Percentiles rank a stretch among this genome's conserved stretches.
phyloP scores from a whole-genome alignment of 2,329 filamentous ascomycete species.

The Amauroascus verrucosus region DNA sequence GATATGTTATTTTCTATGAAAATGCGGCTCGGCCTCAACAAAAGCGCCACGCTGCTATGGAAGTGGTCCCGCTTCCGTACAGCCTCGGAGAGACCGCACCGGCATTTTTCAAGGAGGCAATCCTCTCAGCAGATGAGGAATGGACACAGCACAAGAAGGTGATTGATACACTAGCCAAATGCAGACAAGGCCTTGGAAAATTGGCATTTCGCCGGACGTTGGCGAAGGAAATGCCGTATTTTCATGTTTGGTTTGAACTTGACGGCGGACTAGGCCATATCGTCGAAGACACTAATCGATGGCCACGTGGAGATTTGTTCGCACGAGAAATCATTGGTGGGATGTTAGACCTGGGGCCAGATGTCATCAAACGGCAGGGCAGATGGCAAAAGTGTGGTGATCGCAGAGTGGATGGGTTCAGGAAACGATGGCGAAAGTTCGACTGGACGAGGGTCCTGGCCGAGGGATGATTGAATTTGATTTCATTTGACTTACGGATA shows the following conservation, averaged over 20 bases:
- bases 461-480: constrained; percentile 29
- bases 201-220: constrained; percentile 70
- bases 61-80: constrained; percentile 78
- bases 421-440: constrained; percentile 79
- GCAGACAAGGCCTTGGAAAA: constrained; percentile 58
- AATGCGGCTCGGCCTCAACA: constrained; percentile 76
- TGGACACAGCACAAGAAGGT: constrained; percentile 94
- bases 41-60: constrained; percentile 73
- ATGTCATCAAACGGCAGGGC: constrained; percentile 82
- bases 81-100: constrained; percentile 84
- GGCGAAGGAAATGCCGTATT: constrained; percentile 96
- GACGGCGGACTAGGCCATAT: constrained; percentile 89
- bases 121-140: constrained; percentile 76
- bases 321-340: constrained; percentile 85
- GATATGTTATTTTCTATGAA: constrained; percentile 93
- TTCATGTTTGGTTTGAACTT: constrained; percentile 89
- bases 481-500: not conserved
- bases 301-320: constrained; percentile 88
- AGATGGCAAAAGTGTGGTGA: constrained; percentile 63
- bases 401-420: constrained; percentile 62
- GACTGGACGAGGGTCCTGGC: constrained; percentile 67
- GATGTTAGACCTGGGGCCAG: constrained; percentile 73
- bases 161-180: constrained; percentile 64
- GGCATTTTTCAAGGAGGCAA: constrained; percentile 91
- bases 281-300: constrained; percentile 72